Evolutionary conservation across 768 basidiomycete genomes (phyloP), one percentile per base, ranked within the genome.

Genomic region (Mycena floridula): DNA sequence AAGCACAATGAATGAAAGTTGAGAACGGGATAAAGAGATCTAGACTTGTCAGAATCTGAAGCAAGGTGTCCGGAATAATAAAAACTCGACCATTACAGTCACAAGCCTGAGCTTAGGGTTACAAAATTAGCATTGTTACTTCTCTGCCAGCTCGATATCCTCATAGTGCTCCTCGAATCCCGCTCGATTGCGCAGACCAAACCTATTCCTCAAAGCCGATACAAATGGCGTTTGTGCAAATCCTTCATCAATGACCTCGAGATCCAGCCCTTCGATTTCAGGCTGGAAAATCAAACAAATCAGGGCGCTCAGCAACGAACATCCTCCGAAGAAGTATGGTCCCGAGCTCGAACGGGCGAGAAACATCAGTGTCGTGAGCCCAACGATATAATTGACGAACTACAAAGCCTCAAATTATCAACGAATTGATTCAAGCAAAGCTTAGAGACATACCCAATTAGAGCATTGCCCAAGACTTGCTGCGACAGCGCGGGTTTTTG

Each of bases 331-430:
- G 37, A 75, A 75, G 51, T 73, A 74, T 1, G 70, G 69, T 1
- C 70, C 73, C 2, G 66, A 74, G 7, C 65, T 61, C 6, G 69
- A 72, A 37, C 60, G 54, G 3, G 60, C 56, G 40, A 76, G 65
- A 59, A 75, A 76, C 25, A 72, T 54, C n/a, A 73, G 70, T 12
- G 73, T 70, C 20, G 72, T 63, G 52, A 71, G 59, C 8, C 72
- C 70, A 46, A 75, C 65, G 25, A 59, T 42, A 50, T 66, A 73
- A 56, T 73, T 73, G 18, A 73, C 58, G 25, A 54, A 54, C 63
- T 66, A 41, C 35, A 32, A 50, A 18, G 53, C 39, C 53, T 38
- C 32, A 25, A 32, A n/a, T n/a, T n/a, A 22, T 20, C 20, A 16
- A 5, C n/a, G 25, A 16, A 35, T 9, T n/a, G n/a, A n/a, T n/a